Base-by-base conservation (phyloP, 345 rosid genomes). In the Balakata baccata region DNA sequence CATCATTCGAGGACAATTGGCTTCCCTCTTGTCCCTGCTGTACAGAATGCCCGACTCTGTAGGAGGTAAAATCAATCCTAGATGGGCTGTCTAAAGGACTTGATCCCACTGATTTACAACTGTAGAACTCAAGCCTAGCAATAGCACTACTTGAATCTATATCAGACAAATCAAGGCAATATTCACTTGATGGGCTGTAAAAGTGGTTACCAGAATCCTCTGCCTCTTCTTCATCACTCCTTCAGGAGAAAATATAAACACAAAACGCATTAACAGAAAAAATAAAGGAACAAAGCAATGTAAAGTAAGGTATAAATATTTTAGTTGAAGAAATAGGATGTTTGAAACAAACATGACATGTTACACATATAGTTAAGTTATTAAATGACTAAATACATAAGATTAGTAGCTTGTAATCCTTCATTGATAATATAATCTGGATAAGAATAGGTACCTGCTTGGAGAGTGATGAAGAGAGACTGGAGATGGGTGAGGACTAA, bases 51-150 rank as follows among this genome's bases (percentile, higher is more conserved):
- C 89, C 91, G 84, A 71, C 79, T 84, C 89, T 92, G 89, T 70
- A 66, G 77, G 90, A 89, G 85, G 87, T 83, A 88, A 90, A 89
- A 93, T 80, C 82, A 84, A 81, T 85, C 92, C 98, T 85, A 82
- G 87, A 87, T 83, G 97, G 96, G 86, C 99, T 93, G 77, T 83
- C 90, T 37, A 86, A 89, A 74, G 94, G 97, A 84, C 93, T 92
- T 75, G 94, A 87, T 68, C 90, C 92, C 74, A 83, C 86, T 60
- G 96, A 88, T 78, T 87, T 87, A 77, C 77, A 88, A 87, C 84
- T 81, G 80, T 82, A 82, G 79, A 86, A 87, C 81, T 92, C 96
- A 75, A 83, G 80, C 70, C 95, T 89, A 88, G 85, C 85, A 77
- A 93, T 89, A 91, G 90, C 77, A 85, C 95, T 90, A 90, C 79